A percentile compares a stretch with the other conserved stretches of the same genome.
Conservation (phyloP, 345 rosid species). For the Psidium guajava region DNA sequence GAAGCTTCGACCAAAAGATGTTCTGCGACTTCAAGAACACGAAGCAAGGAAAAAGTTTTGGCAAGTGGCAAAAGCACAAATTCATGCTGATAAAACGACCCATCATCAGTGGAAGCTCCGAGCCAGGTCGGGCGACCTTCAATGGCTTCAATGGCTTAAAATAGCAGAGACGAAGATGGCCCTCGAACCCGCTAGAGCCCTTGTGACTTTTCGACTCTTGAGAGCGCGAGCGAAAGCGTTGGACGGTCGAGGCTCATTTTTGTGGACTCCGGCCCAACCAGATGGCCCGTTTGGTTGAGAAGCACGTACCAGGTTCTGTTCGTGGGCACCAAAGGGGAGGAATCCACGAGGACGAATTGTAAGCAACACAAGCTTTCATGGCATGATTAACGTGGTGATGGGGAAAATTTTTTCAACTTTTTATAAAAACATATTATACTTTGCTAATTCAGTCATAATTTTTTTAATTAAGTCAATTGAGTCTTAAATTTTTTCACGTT, state of each 20-base stretch:
- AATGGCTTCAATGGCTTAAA: no score
- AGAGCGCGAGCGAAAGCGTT: neutral
- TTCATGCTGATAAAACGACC: no score
- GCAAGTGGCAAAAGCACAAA: no score
- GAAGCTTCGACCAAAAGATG: neutral
- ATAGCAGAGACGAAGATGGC: no score
- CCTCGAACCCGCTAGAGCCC: neutral
- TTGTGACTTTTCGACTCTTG: neutral
- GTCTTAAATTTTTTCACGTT: no score
- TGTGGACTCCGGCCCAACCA: neutral
- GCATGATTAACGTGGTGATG: neutral
- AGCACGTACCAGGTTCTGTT: neutral
- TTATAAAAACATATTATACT: no score
- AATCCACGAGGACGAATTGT: neutral
- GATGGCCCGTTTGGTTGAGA: neutral
- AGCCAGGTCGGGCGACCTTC: no score
- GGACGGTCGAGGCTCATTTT: neutral
- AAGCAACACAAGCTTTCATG: neutral
- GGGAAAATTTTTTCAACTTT: no score
- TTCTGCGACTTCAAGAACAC: neutral
- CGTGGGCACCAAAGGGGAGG: neutral
- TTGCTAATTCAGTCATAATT: no score
- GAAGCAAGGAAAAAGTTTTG: no score
- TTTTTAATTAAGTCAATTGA: no score
- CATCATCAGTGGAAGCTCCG: neutral